Percentiles rank a stretch among this genome's conserved stretches.
Evolutionary conservation across 1,284 basidiomycete species (phyloP).

Genomic region (Ceratobasidium sp.): DNA sequence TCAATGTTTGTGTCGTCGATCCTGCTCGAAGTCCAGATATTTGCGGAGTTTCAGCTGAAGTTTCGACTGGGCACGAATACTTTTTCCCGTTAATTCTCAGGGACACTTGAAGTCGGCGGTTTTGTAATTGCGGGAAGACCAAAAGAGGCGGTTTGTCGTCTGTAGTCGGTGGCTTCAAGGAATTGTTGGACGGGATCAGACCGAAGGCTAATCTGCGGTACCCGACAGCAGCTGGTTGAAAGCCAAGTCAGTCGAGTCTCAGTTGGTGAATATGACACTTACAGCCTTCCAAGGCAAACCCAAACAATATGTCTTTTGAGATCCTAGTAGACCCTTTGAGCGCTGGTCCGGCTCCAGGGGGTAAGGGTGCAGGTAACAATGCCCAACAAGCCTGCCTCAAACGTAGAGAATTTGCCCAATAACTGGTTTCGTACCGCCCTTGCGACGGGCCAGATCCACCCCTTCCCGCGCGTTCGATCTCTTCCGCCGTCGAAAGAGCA

Average conservation of each 20-base stretch:
- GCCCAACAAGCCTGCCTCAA: constrained; percentile 43
- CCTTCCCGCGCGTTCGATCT: constrained; percentile 40
- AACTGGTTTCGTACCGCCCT: constrained; percentile 22
- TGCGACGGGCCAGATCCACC: constrained; percentile 19
- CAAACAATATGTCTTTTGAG: constrained; percentile 39
- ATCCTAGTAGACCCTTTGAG: constrained; percentile 26
- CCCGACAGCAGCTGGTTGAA: constrained; percentile 11
- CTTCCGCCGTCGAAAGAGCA: constrained; percentile 34
- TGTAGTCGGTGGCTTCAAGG: constrained; percentile 6
- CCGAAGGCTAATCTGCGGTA: constrained; percentile 41
- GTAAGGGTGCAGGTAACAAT: constrained; percentile 28
- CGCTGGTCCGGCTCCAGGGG: constrained; percentile 20
- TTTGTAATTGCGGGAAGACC: constrained; percentile 42
- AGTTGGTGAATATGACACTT: background rate
- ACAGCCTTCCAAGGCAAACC: constrained; percentile 44
- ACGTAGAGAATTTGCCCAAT: constrained; percentile 40
- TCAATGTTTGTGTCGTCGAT: constrained; percentile 54
- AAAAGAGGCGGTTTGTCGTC: constrained; percentile 35
- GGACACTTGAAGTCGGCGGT: constrained; percentile 44
- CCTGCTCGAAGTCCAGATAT: constrained; percentile 19
- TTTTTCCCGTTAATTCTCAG: constrained; percentile 24
- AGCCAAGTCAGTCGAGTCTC: background rate
- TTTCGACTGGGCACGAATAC: constrained; percentile 38
- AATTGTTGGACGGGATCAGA: constrained; percentile 21
- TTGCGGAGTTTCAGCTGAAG: background rate